These are phyloP conservation scores for Xeromyces bisporus DNA, from an alignment of 495 filamentous ascomycete genomes.

Conservation along the genomic window DNA sequence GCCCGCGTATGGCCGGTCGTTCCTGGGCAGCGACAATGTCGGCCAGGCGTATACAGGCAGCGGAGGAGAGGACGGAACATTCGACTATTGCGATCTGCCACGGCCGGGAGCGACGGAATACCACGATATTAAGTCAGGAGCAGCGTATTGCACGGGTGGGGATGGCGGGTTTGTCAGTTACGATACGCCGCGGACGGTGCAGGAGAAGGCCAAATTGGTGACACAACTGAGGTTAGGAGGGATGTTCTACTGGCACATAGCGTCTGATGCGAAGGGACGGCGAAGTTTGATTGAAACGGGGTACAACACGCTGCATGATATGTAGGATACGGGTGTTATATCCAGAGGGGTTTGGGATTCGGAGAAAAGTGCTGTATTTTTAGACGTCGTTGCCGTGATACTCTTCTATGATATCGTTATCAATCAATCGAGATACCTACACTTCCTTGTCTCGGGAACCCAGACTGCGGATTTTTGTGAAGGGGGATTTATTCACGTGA, in stretches of 20 bases:
- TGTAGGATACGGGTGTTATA: constrained; percentile 15
- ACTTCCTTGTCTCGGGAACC: too few relatives aligned
- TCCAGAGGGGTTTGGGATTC: background rate
- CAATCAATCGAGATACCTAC: too few relatives aligned
- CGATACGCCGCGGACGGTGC: constrained; percentile 71
- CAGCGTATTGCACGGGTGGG: constrained; percentile 61
- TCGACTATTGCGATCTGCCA: constrained; percentile 68
- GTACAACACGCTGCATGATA: constrained; percentile 51
- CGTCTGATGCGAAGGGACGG: constrained; percentile 49
- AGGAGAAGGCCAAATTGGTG: constrained; percentile 67
- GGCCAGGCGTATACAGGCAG: constrained; percentile 45
- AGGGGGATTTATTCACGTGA: too few relatives aligned
- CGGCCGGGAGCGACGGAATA: constrained; percentile 50
- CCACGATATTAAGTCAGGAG: constrained; percentile 48
- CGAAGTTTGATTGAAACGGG: constrained; percentile 61
- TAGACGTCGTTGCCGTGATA: too few relatives aligned
- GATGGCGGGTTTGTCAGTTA: constrained; percentile 82
- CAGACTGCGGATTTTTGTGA: too few relatives aligned
- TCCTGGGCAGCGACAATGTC: constrained; percentile 45
- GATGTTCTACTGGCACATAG: constrained; percentile 86
- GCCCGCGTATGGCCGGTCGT: constrained; percentile 68
- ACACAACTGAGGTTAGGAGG: constrained; percentile 62
- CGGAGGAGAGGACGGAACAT: constrained; percentile 64
- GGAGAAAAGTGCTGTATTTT: too few relatives aligned
- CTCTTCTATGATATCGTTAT: too few relatives aligned